Evolutionary conservation across 1,284 basidiomycete genomes (phyloP), one percentile per base, ranked within the genome.

Genomic region (Cutaneotrichosporon cutaneum): DNA sequence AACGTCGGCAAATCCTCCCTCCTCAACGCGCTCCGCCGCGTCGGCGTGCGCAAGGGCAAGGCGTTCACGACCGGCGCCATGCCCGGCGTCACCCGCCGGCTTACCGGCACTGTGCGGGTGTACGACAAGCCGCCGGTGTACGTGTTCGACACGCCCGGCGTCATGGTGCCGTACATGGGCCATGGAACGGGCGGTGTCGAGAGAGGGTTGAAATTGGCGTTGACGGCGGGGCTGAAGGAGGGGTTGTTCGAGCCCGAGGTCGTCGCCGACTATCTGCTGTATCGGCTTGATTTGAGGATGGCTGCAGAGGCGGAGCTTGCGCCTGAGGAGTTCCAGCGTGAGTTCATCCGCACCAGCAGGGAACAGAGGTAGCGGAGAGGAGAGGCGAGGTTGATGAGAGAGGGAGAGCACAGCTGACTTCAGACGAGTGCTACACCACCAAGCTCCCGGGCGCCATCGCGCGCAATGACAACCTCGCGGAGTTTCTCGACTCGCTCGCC

Each of bases 1-100:
- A 99, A 99, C 75, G 94, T 98, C 47, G 96, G 96, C 54, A 99
- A 99, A 81, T 96, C 93, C 30, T 94, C 92, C 4, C 80, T 99
- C 56, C 81, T 99, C 16, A 99, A 99, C 74, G 87, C 90, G 0
- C 83, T 99, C n/a, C 85, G 96, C 47, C 87, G 88, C 70, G 88
- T 88, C 64, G 95, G 94, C 4, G 90, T 95, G 33, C 83, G 86
- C 64, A 92, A 92, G 74, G 87, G 62, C 18, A 97, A 98, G 80
- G 94, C 93, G 1, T 85, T 97, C 59, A 86, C 86, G 61, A 96
- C 93, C 0, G 94, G 92, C 16, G 87, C 92, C 1, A 86, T 90
- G 73, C 93, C 95, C 0, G 94, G 94, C 11, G 84, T 92, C 68
- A 97, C 94, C 10, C 87, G 89, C 51, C 85, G 88, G 45, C 79